Evolutionary conservation across 305 asterid species (phyloP), one percentile per base, ranked within the genome.

Genomic region (Fraxinus angustifolia): DNA sequence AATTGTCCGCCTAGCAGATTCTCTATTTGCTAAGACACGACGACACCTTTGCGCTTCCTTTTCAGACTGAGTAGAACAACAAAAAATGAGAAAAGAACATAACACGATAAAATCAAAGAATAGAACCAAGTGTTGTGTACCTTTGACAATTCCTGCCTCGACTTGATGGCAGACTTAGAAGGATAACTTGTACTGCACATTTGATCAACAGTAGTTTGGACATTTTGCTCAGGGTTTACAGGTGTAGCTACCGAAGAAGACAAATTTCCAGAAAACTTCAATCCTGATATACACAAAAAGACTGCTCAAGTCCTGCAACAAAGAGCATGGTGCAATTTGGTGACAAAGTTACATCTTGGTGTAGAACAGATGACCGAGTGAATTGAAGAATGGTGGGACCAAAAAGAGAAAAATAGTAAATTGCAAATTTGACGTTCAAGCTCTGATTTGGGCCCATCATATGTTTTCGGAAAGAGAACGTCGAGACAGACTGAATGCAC

Each of bases 1-100:
- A 81, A 93, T 93, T 26, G 98, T 94, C 87, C 88, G 89, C 86
- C 98, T 87, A 12, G 97, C 98, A 10, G 98, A 91, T 80, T 94
- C 97, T 87, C 98, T 91, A 71, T 93, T 94, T 42, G 98, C 97
- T 82, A 93, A 72, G 33, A 92, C 82, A 5, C 97, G 96, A 3
- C 90, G 88, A 48, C 87, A 23, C 88, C 90, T 83, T 60, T 87
- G 85, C 23, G 85, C 92, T 86, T 92, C 92, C 83, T 80, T 92
- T 80, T 92, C 96, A 35, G 81, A 92, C 98, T 91, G 85, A 40
- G 77, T 50, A 16, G 65, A 65, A n/a, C 14, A 50, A 6, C 48
- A 45, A 23, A 21, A 48, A 26, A 56, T 14, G 56, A 35, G 74
- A 79, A 73, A 50, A 19, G 26, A 1, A 28, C 16, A 76, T 14